Percentiles rank a stretch among this genome's conserved stretches.
Evolutionary conservation across 345 rosid species (phyloP).

Genomic region (Ceriops zippeliana): DNA sequence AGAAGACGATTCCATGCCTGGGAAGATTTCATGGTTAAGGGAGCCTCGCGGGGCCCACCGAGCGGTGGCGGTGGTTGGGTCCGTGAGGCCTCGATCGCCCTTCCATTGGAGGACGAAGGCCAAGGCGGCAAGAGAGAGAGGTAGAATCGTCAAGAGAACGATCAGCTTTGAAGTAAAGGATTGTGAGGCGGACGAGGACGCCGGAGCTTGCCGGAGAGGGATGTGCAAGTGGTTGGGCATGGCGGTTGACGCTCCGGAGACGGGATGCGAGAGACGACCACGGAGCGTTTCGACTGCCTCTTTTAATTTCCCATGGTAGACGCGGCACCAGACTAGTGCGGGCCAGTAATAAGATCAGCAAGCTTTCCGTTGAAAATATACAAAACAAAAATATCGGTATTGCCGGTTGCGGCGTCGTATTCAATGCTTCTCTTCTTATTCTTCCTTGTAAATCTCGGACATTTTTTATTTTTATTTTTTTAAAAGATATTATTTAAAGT

Average conservation of each 20-base stretch:
- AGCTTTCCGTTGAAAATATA: too few relatives aligned
- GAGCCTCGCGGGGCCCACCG: slow-evolving; percentile 69
- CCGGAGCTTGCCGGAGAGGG: slow-evolving; percentile 43
- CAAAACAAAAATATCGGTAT: too few relatives aligned
- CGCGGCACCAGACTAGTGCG: too few relatives aligned
- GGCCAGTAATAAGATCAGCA: too few relatives aligned
- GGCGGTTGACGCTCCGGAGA: slow-evolving; percentile 10
- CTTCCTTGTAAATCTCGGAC: too few relatives aligned
- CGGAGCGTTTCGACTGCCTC: too few relatives aligned
- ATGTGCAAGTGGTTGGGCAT: slow-evolving; percentile 52
- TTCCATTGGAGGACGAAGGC: slow-evolving; percentile 95
- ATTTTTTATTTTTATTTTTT: too few relatives aligned
- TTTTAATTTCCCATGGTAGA: too few relatives aligned
- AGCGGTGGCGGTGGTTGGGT: slow-evolving; percentile 47
- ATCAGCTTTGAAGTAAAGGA: slow-evolving; percentile 60
- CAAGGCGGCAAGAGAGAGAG: slow-evolving; percentile 78
- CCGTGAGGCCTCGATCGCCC: slow-evolving; percentile 56
- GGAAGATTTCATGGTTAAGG: slow-evolving; percentile 61
- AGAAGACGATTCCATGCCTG: slow-evolving; percentile 78
- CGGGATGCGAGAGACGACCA: too few relatives aligned
- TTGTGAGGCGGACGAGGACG: slow-evolving; percentile 39
- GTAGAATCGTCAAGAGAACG: slow-evolving; percentile 75
- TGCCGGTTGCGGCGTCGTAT: too few relatives aligned
- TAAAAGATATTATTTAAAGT: too few relatives aligned
- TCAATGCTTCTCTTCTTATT: too few relatives aligned